Conservation (phyloP, 2,329 filamentous ascomycete genomes). For the Botrytis fragariae region DNA sequence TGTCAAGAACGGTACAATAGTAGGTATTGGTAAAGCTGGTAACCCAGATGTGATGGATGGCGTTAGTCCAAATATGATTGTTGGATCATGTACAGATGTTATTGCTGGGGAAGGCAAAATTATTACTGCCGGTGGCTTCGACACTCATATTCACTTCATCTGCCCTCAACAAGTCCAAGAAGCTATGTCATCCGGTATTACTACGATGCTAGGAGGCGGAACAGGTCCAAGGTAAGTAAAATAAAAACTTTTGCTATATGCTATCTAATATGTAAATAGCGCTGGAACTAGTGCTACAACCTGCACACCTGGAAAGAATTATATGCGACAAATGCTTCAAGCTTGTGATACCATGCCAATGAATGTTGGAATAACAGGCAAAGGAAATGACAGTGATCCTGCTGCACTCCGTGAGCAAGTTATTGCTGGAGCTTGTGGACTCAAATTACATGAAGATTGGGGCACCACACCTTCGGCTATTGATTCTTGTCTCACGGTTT, state of each 20-base stretch:
- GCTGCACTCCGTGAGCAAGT: slow-evolving; percentile 75
- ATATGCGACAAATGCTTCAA: slow-evolving; percentile 87
- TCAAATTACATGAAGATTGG: slow-evolving; percentile 98
- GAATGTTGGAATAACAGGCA: slow-evolving; percentile 88
- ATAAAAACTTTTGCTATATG: not conserved
- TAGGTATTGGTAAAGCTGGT: slow-evolving; percentile 88
- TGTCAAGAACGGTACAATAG: slow-evolving; percentile 81
- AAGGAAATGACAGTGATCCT: slow-evolving; percentile 81
- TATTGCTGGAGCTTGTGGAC: slow-evolving; percentile 78
- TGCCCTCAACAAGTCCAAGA: slow-evolving; percentile 90
- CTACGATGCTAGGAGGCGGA: slow-evolving; percentile 85
- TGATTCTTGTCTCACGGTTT: slow-evolving; percentile 79
- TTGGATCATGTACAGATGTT: slow-evolving; percentile 88
- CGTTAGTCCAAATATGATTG: slow-evolving; percentile 72
- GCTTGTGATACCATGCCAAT: slow-evolving; percentile 77
- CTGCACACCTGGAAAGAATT: slow-evolving; percentile 81
- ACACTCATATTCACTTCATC: slow-evolving; percentile 91
- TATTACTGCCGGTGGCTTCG: slow-evolving; percentile 83
- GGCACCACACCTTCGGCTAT: slow-evolving; percentile 88
- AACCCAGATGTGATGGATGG: slow-evolving; percentile 98
- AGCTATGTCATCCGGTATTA: slow-evolving; percentile 79
- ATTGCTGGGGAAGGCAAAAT: slow-evolving; percentile 89
- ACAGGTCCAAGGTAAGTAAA: slow-evolving; percentile 73
- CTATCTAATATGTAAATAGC: slow-evolving; percentile 42
- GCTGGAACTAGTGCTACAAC: slow-evolving; percentile 90